These are phyloP conservation scores for Cochlearia excelsa DNA, from an alignment of 345 rosid species.

Conservation along the genomic window DNA sequence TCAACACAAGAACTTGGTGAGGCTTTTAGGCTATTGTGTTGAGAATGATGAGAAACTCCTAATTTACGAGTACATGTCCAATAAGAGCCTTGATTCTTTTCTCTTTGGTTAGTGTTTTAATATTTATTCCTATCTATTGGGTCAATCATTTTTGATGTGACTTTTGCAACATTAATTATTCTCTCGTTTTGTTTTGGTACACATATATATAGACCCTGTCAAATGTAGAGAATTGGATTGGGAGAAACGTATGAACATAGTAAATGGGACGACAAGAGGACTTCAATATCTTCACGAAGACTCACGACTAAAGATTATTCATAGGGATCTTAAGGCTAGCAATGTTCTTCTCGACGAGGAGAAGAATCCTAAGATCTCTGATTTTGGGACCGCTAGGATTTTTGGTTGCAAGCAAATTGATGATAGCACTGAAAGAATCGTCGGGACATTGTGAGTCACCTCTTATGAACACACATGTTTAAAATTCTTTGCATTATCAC, in stretches of 20 bases:
- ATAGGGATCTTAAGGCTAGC: constrained; percentile 22
- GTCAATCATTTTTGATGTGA: too few relatives aligned
- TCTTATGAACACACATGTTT: too few relatives aligned
- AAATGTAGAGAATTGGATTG: constrained; percentile 7
- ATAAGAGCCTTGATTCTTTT: constrained; percentile 17
- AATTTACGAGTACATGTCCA: constrained; percentile 25
- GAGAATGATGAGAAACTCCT: constrained; percentile 22
- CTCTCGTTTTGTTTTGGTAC: not conserved
- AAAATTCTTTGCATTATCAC: too few relatives aligned
- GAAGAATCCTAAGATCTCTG: constrained; percentile 12
- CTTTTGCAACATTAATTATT: not conserved
- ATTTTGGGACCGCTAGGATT: constrained; percentile 16
- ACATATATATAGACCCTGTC: not conserved
- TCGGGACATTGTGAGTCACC: constrained; percentile 16
- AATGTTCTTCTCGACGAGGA: constrained; percentile 5
- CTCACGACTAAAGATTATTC: constrained; percentile 19
- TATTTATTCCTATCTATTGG: too few relatives aligned
- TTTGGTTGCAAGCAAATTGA: constrained; percentile 19
- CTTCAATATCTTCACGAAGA: constrained; percentile 21
- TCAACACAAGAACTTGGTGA: constrained; percentile 20
- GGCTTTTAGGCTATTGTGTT: constrained; percentile 9
- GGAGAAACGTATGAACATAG: constrained; percentile 8
- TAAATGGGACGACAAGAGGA: constrained; percentile 9
- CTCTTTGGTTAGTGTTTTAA: constrained; percentile 23
- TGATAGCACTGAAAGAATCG: constrained; percentile 11